phyloP scores from a whole-genome alignment of 2,329 filamentous ascomycete species.

The Periconia macrospinosa region DNA sequence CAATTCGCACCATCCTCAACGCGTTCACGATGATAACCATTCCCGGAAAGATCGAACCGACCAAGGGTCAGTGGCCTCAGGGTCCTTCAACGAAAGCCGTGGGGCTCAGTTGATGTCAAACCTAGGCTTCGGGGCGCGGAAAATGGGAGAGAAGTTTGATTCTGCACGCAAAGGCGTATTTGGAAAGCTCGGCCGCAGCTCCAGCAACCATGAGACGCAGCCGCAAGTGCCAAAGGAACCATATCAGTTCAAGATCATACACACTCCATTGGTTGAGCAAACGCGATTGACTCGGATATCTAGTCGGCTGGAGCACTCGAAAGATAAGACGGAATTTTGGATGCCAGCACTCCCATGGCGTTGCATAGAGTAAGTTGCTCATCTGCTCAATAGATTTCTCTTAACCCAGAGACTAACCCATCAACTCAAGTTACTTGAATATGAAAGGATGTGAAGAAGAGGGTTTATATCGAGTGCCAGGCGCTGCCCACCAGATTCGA shows the following conservation, averaged over 20 bases:
- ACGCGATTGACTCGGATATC: conserved; percentile 90
- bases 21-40: conserved; percentile 29
- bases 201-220: conserved; percentile 70
- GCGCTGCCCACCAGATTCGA: conserved; percentile 86
- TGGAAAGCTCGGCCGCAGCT: conserved; percentile 72
- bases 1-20: conserved; percentile 27
- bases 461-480: conserved; percentile 88
- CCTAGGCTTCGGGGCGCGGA: conserved; percentile 70
- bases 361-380: conserved; percentile 76
- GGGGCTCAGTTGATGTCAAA: conserved; percentile 71
- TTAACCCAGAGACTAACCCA: conserved; percentile 13
- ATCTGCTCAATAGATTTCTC: neutral
- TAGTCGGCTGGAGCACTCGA: conserved; percentile 81
- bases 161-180: conserved; percentile 83
- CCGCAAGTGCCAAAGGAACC: conserved; percentile 70
- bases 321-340: conserved; percentile 98
- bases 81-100: conserved; percentile 61
- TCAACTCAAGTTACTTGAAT: conserved; percentile 70
- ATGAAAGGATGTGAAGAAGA: conserved; percentile 93
- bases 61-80: conserved; percentile 45
- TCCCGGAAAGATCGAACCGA: conserved; percentile 33
- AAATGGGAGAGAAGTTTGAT: conserved; percentile 69
- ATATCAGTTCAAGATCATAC: conserved; percentile 83
- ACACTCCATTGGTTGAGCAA: conserved; percentile 82
- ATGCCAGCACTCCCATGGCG: conserved; percentile 96